A percentile compares a stretch with the other conserved stretches of the same genome.
These are phyloP conservation scores for Conticribra guillardii DNA, from an alignment of 108 stramenopile genomes.

Conservation along the genomic window DNA sequence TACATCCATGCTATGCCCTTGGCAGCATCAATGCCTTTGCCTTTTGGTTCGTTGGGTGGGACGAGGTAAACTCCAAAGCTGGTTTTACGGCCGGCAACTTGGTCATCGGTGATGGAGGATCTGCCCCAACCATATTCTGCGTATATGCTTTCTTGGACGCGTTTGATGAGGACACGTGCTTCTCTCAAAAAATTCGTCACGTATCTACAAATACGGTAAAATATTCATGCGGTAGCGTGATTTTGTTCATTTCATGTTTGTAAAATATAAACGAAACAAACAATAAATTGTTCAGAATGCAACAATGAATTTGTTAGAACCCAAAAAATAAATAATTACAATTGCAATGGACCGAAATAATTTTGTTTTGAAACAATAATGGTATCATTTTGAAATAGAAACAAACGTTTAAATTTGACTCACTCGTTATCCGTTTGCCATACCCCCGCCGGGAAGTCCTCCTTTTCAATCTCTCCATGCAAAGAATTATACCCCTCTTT, in stretches of 20 bases:
- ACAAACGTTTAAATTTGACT: constrained; percentile 2
- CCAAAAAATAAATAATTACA: too few species aligned
- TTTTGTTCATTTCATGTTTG: too few species aligned
- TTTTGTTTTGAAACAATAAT: too few species aligned
- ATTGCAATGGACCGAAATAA: too few species aligned
- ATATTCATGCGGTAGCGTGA: too few species aligned
- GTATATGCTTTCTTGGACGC: constrained; percentile 68
- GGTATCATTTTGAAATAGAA: too few species aligned
- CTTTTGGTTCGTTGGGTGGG: not conserved
- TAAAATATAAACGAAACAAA: too few species aligned
- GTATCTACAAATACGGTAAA: constrained; percentile 24
- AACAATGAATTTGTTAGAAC: too few species aligned
- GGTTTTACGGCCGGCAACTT: constrained; percentile 8
- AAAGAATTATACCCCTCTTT: constrained; percentile 13
- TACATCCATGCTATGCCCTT: constrained; percentile 30
- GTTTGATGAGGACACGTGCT: constrained; percentile 52
- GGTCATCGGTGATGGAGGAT: constrained; percentile 13
- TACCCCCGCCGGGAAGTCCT: constrained; percentile 42
- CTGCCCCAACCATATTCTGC: constrained; percentile 67
- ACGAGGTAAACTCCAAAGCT: constrained; percentile 18
- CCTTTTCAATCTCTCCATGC: constrained; percentile 36
- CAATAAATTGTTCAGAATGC: too few species aligned
- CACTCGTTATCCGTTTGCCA: constrained; percentile 73
- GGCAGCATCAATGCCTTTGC: constrained; percentile 6
- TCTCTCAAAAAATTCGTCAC: constrained; percentile 55